Evolutionary conservation across 2,329 filamentous ascomycete genomes (phyloP).

Genomic region (Penicillium rolfsii): DNA sequence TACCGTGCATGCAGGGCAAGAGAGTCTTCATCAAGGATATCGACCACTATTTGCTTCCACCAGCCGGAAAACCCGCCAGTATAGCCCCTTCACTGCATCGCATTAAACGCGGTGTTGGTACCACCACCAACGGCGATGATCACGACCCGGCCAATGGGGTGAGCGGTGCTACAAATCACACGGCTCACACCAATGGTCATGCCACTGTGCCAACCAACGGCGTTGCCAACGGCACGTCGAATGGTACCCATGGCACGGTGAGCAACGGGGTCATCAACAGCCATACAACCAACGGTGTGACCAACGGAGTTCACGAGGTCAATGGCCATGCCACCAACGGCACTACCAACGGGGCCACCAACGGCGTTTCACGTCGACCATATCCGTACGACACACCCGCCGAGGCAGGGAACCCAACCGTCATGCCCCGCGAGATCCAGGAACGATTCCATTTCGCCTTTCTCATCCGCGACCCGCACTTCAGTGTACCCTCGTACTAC

Average conservation of each 20-base stretch:
- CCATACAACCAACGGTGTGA: constrained; percentile 12
- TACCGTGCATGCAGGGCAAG: constrained; percentile 68
- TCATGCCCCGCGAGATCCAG: constrained; percentile 74
- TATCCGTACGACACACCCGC: constrained; percentile 62
- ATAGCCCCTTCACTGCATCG: constrained; percentile 76
- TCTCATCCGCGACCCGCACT: constrained; percentile 92
- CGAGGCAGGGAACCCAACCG: constrained; percentile 79
- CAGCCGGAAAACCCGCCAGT: constrained; percentile 66
- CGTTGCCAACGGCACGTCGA: constrained; percentile 19
- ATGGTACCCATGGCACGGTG: constrained; percentile 24
- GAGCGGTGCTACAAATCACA: constrained; percentile 23
- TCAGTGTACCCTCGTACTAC: constrained; percentile 90
- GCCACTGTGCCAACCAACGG: constrained; percentile 21
- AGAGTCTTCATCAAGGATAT: constrained; percentile 98
- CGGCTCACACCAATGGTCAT: constrained; percentile 29
- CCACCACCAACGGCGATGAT: constrained; percentile 34
- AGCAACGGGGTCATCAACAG: constrained; percentile 30
- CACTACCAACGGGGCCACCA: constrained; percentile 22
- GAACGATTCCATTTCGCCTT: constrained; percentile 91
- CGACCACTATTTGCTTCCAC: constrained; percentile 85
- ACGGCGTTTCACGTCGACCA: constrained; percentile 44
- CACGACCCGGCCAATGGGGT: constrained; percentile 27
- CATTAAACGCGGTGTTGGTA: constrained; percentile 64
- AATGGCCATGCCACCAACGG: constrained; percentile 16
- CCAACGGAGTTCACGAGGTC: constrained; percentile 13